These are phyloP conservation scores for Saposhnikovia divaricata DNA, from an alignment of 129 eudicot genomes.

Conservation along the genomic window DNA sequence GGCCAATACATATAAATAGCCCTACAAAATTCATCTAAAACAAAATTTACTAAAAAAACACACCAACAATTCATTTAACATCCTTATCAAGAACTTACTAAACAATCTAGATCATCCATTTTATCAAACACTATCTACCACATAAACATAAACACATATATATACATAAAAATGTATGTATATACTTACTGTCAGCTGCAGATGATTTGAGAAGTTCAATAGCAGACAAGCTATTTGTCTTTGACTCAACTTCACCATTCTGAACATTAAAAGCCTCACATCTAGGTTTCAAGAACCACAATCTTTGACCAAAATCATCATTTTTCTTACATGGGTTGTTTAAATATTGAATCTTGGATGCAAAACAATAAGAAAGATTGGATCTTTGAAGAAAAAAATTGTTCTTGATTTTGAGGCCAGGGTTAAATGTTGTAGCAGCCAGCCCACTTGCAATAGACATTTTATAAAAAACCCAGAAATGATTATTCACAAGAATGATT, in stretches of 20 bases:
- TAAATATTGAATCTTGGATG: conserved; percentile 14
- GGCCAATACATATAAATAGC: background rate
- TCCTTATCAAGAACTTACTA: background rate
- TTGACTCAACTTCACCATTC: conserved; percentile 17
- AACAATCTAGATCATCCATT: background rate
- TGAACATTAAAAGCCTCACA: conserved; percentile 27
- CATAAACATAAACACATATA: background rate
- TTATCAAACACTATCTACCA: background rate
- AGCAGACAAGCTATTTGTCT: conserved; percentile 38
- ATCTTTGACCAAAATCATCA: conserved; percentile 11
- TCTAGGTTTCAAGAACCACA: conserved; percentile 27
- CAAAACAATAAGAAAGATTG: conserved; percentile 14
- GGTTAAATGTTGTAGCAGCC: background rate
- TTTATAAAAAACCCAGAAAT: background rate
- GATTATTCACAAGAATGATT: background rate
- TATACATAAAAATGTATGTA: background rate
- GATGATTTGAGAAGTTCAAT: conserved; percentile 65
- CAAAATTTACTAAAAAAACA: background rate
- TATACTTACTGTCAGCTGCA: conserved; percentile 54
- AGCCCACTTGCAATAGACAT: background rate
- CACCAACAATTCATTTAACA: background rate
- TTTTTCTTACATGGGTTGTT: conserved; percentile 1
- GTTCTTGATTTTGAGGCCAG: background rate
- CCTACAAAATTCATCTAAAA: background rate
- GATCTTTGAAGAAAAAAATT: background rate